Base-by-base conservation (phyloP, 2,329 filamentous ascomycete species). In the Talaromyces sp. region DNA sequence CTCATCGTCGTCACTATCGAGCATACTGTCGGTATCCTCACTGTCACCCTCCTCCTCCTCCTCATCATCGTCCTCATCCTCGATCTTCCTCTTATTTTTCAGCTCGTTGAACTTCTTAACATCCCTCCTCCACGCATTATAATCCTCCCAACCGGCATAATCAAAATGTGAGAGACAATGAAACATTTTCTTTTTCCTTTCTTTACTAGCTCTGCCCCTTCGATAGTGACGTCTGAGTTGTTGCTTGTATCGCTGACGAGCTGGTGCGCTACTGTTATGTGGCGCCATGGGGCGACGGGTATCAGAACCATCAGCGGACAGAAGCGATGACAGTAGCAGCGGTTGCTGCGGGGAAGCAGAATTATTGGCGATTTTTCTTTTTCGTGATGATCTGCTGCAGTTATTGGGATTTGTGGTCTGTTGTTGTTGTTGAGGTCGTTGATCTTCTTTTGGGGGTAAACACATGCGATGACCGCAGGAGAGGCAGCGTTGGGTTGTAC, bases 391-490 rank as follows among this genome's bases (percentile, higher is more conserved):
- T 21, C 4, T 8, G 8, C 46, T 4, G 13, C 10, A 3, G 41
- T 9, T n/a, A n/a, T n/a, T n/a, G n/a, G n/a, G n/a, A n/a, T n/a
- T n/a, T n/a, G n/a, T n/a, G n/a, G n/a, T 54, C n/a, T 35, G 13
- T 31, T 25, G 10, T n/a, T 9, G 2, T 25, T 15, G n/a, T n/a
- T n/a, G n/a, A n/a, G n/a, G n/a, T n/a, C n/a, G n/a, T n/a, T n/a
- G n/a, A n/a, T n/a, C n/a, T n/a, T n/a, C n/a, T n/a, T n/a, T n/a
- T n/a, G n/a, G 1, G 13, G 19, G 22, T 3, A 77, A 69, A 70
- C 81, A 83, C 71, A 81, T 82, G 60, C 70, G 69, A 65, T 83
- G 81, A 1, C 81, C 80, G 62, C 83, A 80, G 46, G 79, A 72
- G 7, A 83, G 75, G 60, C 80, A 83, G 54, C 81, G 77, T 0